Evolutionary conservation across 345 rosid species (phyloP).

Genomic region (Bruguiera gymnorhiza): DNA sequence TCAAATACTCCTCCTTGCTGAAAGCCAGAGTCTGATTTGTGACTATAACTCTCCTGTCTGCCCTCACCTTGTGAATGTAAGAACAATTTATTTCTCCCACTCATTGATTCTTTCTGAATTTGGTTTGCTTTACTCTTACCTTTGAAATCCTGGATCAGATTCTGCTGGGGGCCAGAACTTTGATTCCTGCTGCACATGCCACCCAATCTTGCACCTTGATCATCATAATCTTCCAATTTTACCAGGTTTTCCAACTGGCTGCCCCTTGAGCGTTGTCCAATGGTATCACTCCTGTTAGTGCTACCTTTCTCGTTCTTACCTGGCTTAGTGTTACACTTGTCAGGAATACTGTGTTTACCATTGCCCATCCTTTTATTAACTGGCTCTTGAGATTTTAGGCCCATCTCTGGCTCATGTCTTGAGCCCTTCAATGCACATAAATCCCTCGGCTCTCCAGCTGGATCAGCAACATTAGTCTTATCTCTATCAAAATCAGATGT

Average conservation of each 20-base stretch:
- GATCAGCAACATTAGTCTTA: slow-evolving; percentile 20
- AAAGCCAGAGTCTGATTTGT: slow-evolving; percentile 16
- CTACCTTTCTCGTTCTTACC: slow-evolving; percentile 25
- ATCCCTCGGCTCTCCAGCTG: slow-evolving; percentile 17
- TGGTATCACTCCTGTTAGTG: slow-evolving; percentile 12
- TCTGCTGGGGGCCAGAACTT: slow-evolving; percentile 17
- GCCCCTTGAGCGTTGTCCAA: slow-evolving; percentile 25
- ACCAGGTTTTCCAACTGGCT: slow-evolving; percentile 20
- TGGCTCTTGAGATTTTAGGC: slow-evolving; percentile 6
- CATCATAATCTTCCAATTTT: slow-evolving; percentile 25
- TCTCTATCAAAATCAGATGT: slow-evolving; percentile 20
- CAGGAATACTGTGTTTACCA: slow-evolving; percentile 17
- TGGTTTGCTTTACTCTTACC: slow-evolving; percentile 19
- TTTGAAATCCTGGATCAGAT: slow-evolving; percentile 23
- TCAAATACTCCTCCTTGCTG: slow-evolving; percentile 16
- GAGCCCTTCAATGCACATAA: slow-evolving; percentile 22
- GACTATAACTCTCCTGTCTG: slow-evolving; percentile 16
- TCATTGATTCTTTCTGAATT: slow-evolving; percentile 21
- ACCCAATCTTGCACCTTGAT: slow-evolving; percentile 20
- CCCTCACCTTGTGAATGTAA: slow-evolving; percentile 16
- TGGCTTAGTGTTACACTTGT: slow-evolving; percentile 15
- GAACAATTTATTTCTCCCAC: slow-evolving; percentile 12
- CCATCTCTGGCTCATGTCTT: slow-evolving; percentile 16
- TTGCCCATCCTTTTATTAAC: slow-evolving; percentile 9
- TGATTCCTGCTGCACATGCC: slow-evolving; percentile 10